Conservation (phyloP, 192 early-diverging fungal species). For the Chytriomyces hyalinus region DNA sequence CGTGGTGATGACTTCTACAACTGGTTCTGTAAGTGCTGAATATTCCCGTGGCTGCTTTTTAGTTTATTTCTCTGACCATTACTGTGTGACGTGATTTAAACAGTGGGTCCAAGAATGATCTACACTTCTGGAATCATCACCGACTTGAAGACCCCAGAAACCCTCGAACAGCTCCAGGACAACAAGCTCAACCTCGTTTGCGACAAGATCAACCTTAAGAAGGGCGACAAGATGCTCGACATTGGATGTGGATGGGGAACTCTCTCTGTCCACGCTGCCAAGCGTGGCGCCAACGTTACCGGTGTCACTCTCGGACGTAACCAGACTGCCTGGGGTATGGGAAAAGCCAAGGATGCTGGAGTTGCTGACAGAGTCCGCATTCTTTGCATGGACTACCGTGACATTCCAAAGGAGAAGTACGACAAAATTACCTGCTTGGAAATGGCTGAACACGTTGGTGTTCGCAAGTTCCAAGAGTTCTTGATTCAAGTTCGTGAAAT, state of each 20-base stretch:
- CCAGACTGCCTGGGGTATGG: conserved; percentile 89
- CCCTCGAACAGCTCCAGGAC: conserved; percentile 92
- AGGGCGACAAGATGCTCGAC: conserved; percentile 90
- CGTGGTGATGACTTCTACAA: conserved; percentile 98
- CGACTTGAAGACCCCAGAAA: conserved; percentile 74
- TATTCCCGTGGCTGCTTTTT: background rate
- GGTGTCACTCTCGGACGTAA: conserved; percentile 93
- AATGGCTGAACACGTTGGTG: conserved; percentile 99
- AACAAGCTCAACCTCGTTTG: conserved; percentile 94
- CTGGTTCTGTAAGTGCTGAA: conserved; percentile 69
- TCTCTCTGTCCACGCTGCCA: conserved; percentile 84
- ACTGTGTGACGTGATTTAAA: too few relatives aligned
- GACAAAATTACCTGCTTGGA: conserved; percentile 98
- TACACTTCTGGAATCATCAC: conserved; percentile 95
- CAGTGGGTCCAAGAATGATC: conserved; percentile 79
- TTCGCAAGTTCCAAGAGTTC: conserved; percentile 87
- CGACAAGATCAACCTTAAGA: conserved; percentile 81
- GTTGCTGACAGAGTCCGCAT: conserved; percentile 80
- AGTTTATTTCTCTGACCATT: too few relatives aligned
- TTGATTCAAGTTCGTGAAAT: conserved; percentile 90
- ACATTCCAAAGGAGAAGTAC: conserved; percentile 91
- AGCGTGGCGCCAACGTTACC: conserved; percentile 86
- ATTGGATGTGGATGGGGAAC: conserved; percentile 99
- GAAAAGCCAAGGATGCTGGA: conserved; percentile 79
- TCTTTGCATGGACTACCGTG: conserved; percentile 97